phyloP scores from a whole-genome alignment of 2,329 filamentous ascomycete genomes.

The Sarocladium strictum region DNA sequence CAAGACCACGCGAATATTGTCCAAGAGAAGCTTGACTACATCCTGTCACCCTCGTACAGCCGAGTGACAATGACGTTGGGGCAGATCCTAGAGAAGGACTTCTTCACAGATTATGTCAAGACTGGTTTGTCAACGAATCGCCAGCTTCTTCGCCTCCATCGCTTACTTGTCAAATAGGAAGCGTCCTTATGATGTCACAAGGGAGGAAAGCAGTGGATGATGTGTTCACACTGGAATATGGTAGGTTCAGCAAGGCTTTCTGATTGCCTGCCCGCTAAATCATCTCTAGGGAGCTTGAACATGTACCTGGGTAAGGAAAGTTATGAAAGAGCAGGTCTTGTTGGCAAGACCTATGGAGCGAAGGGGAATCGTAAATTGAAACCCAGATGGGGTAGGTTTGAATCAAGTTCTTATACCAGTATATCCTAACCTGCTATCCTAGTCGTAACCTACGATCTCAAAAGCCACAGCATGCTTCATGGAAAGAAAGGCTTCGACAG shows the following conservation, averaged over 20 bases:
- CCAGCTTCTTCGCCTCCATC: neutral
- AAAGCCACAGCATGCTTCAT: constrained; percentile 67
- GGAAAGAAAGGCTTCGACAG: constrained; percentile 81
- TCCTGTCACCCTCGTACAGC: constrained; percentile 41
- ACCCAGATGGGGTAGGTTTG: constrained; percentile 63
- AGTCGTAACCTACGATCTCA: constrained; percentile 76
- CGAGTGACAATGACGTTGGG: constrained; percentile 67
- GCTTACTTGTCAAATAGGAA: constrained; percentile 42
- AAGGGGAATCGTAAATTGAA: constrained; percentile 56
- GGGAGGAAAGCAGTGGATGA: constrained; percentile 66
- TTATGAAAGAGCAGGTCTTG: constrained; percentile 77
- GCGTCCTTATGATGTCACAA: constrained; percentile 78
- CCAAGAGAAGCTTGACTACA: constrained; percentile 40
- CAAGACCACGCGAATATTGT: constrained; percentile 52
- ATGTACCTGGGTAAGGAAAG: constrained; percentile 75
- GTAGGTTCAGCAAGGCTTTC: constrained; percentile 28
- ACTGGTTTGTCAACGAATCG: constrained; percentile 42
- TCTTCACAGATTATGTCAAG: constrained; percentile 84
- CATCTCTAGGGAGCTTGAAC: constrained; percentile 54
- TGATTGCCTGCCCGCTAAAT: neutral
- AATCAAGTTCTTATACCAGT: neutral
- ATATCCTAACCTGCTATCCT: neutral
- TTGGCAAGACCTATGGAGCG: constrained; percentile 59
- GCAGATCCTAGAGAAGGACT: constrained; percentile 65
- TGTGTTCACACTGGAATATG: constrained; percentile 64